Base-by-base conservation (phyloP, 1,284 basidiomycete species). In the Amylostereum areolatum region DNA sequence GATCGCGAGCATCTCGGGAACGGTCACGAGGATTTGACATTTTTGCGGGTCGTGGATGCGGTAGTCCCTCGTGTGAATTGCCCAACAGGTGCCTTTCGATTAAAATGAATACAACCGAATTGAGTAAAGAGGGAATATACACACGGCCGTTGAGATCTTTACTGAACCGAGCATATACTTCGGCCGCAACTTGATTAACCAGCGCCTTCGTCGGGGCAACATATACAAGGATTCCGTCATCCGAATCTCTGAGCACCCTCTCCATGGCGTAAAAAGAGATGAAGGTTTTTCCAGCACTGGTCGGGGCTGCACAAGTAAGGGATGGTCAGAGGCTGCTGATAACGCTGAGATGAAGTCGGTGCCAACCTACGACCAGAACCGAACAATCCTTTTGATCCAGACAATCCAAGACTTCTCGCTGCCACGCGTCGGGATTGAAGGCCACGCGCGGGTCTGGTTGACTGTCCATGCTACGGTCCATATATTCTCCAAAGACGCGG, bases 211-310 rank as follows among this genome's bases (percentile, higher is more conserved):
- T 85, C 0, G 83, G 84, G 0, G 85, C 83, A 30, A 87, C 75
- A 59, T 87, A 88, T n/a, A 88, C 77, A 32, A 88, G 59, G 35
- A 86, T 71, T 1, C 80, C 82, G 43, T 84, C 74, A 56, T 86
- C 78, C 0, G 80, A 79, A 31, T 69, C 68, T 48, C 80, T 66
- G 4, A 87, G 62, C 10, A 84, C 67, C 52, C 77, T 75, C 62
- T 86, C 84, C 84, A 87, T 87, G 0, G 84, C 83, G 53, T 86
- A 85, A 60, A 74, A 87, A 3, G 82, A 84, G 40, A 88, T 85
- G 60, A 88, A 87, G 0, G 85, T 87, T 62, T 87, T 88, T 32
- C 84, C 82, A 0, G 82, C 81, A 64, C 80, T 83, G 0, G 80
- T 83, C 0, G 82, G 81, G 1, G 82, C 82, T 82, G 42, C 5